These are phyloP conservation scores for Aspergillus texensis DNA, from an alignment of 2,329 filamentous ascomycete genomes.

Conservation along the genomic window DNA sequence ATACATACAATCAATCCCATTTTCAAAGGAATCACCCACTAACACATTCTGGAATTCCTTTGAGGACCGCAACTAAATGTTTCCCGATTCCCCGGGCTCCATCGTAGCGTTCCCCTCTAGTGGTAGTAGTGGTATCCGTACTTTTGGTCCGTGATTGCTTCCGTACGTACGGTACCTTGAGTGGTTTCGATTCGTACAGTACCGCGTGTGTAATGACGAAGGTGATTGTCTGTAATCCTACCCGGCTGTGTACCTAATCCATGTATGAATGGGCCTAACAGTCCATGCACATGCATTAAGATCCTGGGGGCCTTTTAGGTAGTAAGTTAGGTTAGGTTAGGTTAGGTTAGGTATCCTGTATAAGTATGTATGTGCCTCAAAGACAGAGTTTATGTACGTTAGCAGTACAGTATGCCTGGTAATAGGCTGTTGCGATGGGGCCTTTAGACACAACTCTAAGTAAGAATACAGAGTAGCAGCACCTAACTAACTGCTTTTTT, in stretches of 20 bases:
- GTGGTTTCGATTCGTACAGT: neutral
- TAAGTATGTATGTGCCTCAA: slow-evolving; percentile 3
- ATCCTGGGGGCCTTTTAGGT: slow-evolving; percentile 4
- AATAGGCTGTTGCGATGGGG: neutral
- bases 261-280: slow-evolving; percentile 1
- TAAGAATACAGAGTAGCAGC: neutral
- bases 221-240: neutral
- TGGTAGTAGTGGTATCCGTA: neutral
- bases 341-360: slow-evolving; percentile 1
- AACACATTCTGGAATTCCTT: neutral
- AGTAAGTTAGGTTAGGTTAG: neutral
- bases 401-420: neutral
- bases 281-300: slow-evolving; percentile 3
- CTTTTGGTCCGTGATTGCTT: neutral
- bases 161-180: neutral
- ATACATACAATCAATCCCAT: neutral
- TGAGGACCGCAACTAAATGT: neutral
- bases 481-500: slow-evolving; percentile 5
- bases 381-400: slow-evolving; percentile 6
- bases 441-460: neutral
- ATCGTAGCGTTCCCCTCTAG: slow-evolving; percentile 9
- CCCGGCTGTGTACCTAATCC: neutral
- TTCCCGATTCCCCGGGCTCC: slow-evolving; percentile 20
- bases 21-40: neutral
- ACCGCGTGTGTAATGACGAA: neutral